These are phyloP conservation scores for Annulohypoxylon maeteangense DNA, from an alignment of 495 filamentous ascomycete species.

Conservation along the genomic window DNA sequence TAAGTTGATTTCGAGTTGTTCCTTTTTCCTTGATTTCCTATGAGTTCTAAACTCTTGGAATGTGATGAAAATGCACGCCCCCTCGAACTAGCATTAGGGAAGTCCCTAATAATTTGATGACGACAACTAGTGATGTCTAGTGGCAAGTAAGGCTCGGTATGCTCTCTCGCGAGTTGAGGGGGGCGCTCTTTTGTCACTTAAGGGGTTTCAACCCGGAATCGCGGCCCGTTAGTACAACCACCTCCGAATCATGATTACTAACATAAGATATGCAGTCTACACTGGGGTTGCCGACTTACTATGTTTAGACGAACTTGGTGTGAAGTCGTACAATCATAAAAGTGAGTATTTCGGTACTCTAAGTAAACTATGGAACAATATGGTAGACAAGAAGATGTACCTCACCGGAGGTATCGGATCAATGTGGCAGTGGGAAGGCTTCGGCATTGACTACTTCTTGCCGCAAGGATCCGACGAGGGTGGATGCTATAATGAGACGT, in stretches of 20 bases:
- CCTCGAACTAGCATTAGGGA: background rate
- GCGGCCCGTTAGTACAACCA: background rate
- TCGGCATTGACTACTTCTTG: constrained; percentile 68
- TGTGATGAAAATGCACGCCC: background rate
- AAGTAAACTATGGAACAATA: constrained; percentile 64
- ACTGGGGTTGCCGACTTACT: constrained; percentile 55
- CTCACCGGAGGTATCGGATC: constrained; percentile 70
- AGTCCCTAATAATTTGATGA: background rate
- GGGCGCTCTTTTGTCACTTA: background rate
- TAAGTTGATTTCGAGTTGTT: constrained; percentile 20
- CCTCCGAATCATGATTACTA: constrained; percentile 5
- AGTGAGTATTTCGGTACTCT: constrained; percentile 51
- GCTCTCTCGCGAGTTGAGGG: background rate
- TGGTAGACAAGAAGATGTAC: constrained; percentile 69
- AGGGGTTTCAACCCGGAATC: background rate
- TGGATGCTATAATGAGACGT: constrained; percentile 71
- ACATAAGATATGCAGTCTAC: constrained; percentile 35
- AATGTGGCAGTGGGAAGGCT: constrained; percentile 70
- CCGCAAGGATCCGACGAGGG: constrained; percentile 67
- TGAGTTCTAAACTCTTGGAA: background rate
- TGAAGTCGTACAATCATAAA: constrained; percentile 42
- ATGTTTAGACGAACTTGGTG: constrained; percentile 43
- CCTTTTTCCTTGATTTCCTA: constrained; percentile 44
- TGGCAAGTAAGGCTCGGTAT: background rate
- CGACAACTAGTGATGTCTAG: background rate